Evolutionary conservation across 306 rosid genomes (phyloP), one percentile per base, ranked within the genome.

Genomic region (Trifolium fragiferum): DNA sequence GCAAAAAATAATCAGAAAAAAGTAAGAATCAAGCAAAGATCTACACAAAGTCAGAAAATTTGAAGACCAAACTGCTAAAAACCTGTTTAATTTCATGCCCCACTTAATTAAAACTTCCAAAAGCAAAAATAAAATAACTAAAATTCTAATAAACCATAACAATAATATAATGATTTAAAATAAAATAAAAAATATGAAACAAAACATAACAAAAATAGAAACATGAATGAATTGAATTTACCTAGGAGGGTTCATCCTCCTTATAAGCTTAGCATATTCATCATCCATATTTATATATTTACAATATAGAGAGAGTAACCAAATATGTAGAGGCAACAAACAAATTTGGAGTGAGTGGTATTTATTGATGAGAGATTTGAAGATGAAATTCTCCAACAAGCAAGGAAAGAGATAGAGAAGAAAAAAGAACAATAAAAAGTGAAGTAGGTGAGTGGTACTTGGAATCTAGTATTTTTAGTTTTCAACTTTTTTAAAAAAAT

Each of bases 221-320:
- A 16, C 8, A 25, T 70, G 63, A 70, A 14, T 6, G 4, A 38
- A 37, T 7, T 30, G 21, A 3, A 16, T 13, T 21, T 21, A 81
- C 84, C 84, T 81, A 21, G 84, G 84, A 13, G 84, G 84, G 60
- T 81, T 81, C 84, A 81, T 81, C 71, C 84, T 81, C 20, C 84
- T 76, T n/a, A 81, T 81, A 61, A 81, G 84, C 78, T 81, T 81
- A 57, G 84, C 84, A 66, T 81, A 81, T 72, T 81, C 84, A 81
- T 81, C 84, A 35, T 81, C 84, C 84, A 81, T 81, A 47, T 1
- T 77, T 41, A 11, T 60, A 16, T 30, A 58, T 2, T 19, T 30
- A 30, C 40, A 35, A 35, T 18, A 27, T 5, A 35, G 15, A 59
- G 76, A 68, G 37, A 67, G 73, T 25, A 68, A 57, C n/a, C 1